Evolutionary conservation across 371 early-diverging fungal species (phyloP), one percentile per base, ranked within the genome.

Genomic region (Mucor sp.): DNA sequence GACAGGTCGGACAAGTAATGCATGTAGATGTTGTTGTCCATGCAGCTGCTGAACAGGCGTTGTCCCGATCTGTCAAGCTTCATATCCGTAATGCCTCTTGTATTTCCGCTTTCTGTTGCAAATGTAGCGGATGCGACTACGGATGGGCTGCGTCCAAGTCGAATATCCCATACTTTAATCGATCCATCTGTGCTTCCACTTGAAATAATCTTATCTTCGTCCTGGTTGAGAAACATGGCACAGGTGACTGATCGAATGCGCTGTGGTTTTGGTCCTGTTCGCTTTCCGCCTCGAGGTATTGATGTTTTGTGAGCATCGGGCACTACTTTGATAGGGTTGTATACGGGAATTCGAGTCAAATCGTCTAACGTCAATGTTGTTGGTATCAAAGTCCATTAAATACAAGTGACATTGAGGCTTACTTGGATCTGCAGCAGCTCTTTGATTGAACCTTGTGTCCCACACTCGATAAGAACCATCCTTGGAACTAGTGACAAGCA

Each of bases 381-480:
- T 44, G 6, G 17, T 17, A 44, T 21, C 21, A 19, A 21, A 3
- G 9, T 47, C 32, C 3, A 47, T 23, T 23, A 19, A 25, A 35
- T 25, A 15, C 32, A 27, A 19, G 14, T 47, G 11, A 0, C 4
- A 21, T 23, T 4, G 6, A 41, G 41, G 19, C 50, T 41, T 66
- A 70, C 70, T 53, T 47, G 58, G 28, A 27, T 60, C 56, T 15
- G 28, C 23, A 0, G 50, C n/a, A 32, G 28, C 43, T n/a, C 55
- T 32, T 64, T 64, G 67, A 2, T 67, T 62, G 30, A 44, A 69
- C 17, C 93, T 74, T 0, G 78, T 80, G 75, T 93, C 93, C 90
- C 90, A 93, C 14, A 89, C 68, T 37, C 77, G 70, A 62, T 88
- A 86, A 7, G 74, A 62, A 0, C 93, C 93, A 68, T 91, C 91